Percentiles rank a stretch among this genome's conserved stretches.
phyloP scores from a whole-genome alignment of 371 early-diverging fungal genomes.

The Mucor ambiguus region DNA sequence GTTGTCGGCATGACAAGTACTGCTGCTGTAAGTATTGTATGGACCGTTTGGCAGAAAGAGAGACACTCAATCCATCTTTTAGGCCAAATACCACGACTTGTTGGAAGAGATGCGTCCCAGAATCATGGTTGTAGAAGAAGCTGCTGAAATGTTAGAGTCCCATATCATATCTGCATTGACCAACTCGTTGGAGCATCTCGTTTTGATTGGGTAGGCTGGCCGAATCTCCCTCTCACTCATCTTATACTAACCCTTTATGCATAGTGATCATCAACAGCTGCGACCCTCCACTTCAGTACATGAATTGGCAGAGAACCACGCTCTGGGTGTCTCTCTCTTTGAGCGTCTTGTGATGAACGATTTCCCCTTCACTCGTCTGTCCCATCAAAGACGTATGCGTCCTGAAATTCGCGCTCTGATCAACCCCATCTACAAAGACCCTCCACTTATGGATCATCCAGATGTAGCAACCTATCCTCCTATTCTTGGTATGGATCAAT shows the following conservation, averaged over 20 bases:
- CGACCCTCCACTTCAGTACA: constrained; percentile 61
- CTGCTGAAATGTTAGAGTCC: constrained; percentile 75
- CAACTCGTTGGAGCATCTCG: constrained; percentile 60
- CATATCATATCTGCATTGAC: constrained; percentile 68
- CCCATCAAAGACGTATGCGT: constrained; percentile 74
- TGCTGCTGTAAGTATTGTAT: constrained; percentile 59
- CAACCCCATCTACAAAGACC: constrained; percentile 56
- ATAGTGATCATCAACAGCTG: constrained; percentile 73
- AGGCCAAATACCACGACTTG: constrained; percentile 68
- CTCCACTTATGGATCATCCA: constrained; percentile 52
- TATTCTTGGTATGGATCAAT: constrained; percentile 60
- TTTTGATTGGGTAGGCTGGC: constrained; percentile 63
- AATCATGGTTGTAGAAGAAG: constrained; percentile 74
- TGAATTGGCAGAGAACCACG: constrained; percentile 48
- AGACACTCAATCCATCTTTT: neutral
- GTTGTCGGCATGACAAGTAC: constrained; percentile 76
- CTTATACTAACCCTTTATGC: neutral
- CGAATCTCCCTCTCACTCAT: neutral
- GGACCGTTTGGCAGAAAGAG: neutral
- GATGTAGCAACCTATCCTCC: constrained; percentile 48
- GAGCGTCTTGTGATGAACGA: constrained; percentile 63
- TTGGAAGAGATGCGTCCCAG: constrained; percentile 51
- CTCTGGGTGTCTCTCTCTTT: constrained; percentile 67
- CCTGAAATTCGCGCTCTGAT: constrained; percentile 69
- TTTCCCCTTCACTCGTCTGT: constrained; percentile 56